phyloP scores from a whole-genome alignment of 768 basidiomycete species.

The Leccinum arenicola region DNA sequence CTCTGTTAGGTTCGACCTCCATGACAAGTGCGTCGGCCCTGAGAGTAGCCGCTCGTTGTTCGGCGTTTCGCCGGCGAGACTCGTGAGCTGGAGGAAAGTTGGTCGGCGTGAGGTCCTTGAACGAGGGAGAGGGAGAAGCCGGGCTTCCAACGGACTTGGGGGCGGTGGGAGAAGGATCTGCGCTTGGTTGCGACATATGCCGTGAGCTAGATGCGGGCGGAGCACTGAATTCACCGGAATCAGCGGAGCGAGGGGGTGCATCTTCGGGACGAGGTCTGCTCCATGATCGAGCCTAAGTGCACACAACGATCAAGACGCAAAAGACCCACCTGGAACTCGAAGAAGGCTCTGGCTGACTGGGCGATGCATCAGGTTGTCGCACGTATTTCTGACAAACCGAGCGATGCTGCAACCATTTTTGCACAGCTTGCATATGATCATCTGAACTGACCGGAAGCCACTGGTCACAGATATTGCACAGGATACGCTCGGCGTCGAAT shows the following conservation, averaged over 20 bases:
- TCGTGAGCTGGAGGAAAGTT: conserved; percentile 60
- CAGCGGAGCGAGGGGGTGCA: conserved; percentile 31
- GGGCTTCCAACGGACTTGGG: conserved; percentile 21
- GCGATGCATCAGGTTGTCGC: conserved; percentile 7
- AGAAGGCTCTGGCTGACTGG: conserved; percentile 20
- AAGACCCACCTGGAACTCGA: conserved; percentile 23
- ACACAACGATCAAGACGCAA: conserved; percentile 4
- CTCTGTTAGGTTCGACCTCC: conserved; percentile 69
- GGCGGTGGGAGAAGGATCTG: conserved; percentile 4
- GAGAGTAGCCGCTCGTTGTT: conserved; percentile 72
- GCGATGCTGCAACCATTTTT: conserved; percentile 65
- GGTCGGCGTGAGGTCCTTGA: conserved; percentile 57
- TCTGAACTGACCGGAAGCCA: conserved; percentile 64
- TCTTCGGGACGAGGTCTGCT: conserved; percentile 14
- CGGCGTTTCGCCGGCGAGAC: conserved; percentile 71
- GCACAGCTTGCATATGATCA: conserved; percentile 58
- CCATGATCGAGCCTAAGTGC: neutral
- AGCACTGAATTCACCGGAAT: conserved; percentile 20
- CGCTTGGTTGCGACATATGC: conserved; percentile 7
- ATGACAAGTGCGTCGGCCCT: conserved; percentile 62
- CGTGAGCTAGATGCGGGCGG: conserved; percentile 28
- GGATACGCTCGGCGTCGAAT: conserved; percentile 68
- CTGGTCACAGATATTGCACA: conserved; percentile 65
- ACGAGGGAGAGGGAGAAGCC: conserved; percentile 37
- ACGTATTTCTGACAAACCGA: conserved; percentile 46